Percentiles rank a stretch among this genome's conserved stretches.
phyloP scores from a whole-genome alignment of 495 filamentous ascomycete species.

The Barbatosphaeria neglecta region DNA sequence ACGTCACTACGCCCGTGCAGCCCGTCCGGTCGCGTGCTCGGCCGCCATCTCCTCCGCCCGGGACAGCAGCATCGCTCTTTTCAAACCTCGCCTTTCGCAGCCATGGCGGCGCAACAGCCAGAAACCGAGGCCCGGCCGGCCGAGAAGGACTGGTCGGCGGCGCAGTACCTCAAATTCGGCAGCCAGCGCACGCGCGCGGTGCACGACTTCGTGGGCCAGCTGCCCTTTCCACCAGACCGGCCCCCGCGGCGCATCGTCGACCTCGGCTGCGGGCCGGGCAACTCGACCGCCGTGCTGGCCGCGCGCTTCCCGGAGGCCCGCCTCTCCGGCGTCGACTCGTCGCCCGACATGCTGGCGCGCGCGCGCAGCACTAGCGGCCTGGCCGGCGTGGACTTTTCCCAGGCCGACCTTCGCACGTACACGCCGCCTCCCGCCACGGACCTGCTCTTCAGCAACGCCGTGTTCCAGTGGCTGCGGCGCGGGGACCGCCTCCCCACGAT shows the following conservation, averaged over 20 bases:
- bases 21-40: too few relatives aligned
- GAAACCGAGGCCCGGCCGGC: too few relatives aligned
- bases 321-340: constrained; percentile 42
- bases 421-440: constrained; percentile 18
- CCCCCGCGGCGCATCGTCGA: constrained; percentile 34
- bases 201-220: neutral
- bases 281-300: constrained; percentile 35
- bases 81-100: neutral
- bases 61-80: too few relatives aligned
- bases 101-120: neutral
- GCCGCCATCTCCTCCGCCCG: too few relatives aligned
- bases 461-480: constrained; percentile 42
- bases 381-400: constrained; percentile 20
- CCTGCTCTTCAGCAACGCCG: constrained; percentile 43
- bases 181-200: constrained; percentile 13
- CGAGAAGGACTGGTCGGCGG: constrained; percentile 1
- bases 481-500: constrained; percentile 30
- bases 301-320: constrained; percentile 30
- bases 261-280: constrained; percentile 45
- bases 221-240: neutral
- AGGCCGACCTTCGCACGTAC: constrained; percentile 29
- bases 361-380: constrained; percentile 21
- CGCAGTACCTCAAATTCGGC: constrained; percentile 3
- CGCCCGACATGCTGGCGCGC: constrained; percentile 38
- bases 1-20: too few relatives aligned